A percentile compares a stretch with the other conserved stretches of the same genome.
Evolutionary conservation across 73 alveolate genomes (phyloP).

Genomic region (Tetrahymena borealis): DNA sequence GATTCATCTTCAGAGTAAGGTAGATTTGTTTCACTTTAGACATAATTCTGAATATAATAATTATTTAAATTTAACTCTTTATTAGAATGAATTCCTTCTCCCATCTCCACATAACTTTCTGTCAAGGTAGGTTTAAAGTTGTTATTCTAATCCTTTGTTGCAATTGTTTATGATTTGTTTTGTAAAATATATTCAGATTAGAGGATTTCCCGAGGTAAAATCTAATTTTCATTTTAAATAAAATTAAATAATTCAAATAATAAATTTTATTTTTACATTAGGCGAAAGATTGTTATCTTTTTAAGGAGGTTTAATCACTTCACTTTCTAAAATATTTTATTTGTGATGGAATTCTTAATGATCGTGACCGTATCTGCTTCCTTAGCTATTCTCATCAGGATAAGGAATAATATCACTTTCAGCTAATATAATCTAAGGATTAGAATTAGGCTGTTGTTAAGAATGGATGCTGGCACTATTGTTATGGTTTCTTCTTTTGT

Average conservation of each 20-base stretch:
- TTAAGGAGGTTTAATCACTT: not conserved
- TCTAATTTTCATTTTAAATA: too few relatives aligned
- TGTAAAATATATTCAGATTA: not conserved
- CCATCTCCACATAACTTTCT: not conserved
- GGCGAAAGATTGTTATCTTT: too few relatives aligned
- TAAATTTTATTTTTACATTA: not conserved
- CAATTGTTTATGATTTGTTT: not conserved
- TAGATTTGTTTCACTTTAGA: not conserved
- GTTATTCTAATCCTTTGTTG: not conserved
- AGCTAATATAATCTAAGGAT: not conserved
- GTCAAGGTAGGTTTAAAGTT: not conserved
- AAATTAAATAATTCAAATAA: too few relatives aligned
- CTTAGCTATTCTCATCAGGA: not conserved
- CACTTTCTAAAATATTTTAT: not conserved
- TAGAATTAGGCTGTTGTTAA: too few relatives aligned
- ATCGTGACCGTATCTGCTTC: not conserved
- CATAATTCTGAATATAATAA: not conserved
- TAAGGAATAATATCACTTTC: not conserved
- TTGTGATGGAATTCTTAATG: not conserved
- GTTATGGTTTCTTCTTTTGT: not conserved
- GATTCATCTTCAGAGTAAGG: not conserved
- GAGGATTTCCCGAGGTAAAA: not conserved
- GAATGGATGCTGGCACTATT: too few relatives aligned
- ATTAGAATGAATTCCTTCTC: not conserved
- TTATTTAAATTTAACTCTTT: not conserved